These are phyloP conservation scores for Pseudoneurospora amorphoporcata DNA, from an alignment of 495 filamentous ascomycete genomes.

Conservation along the genomic window DNA sequence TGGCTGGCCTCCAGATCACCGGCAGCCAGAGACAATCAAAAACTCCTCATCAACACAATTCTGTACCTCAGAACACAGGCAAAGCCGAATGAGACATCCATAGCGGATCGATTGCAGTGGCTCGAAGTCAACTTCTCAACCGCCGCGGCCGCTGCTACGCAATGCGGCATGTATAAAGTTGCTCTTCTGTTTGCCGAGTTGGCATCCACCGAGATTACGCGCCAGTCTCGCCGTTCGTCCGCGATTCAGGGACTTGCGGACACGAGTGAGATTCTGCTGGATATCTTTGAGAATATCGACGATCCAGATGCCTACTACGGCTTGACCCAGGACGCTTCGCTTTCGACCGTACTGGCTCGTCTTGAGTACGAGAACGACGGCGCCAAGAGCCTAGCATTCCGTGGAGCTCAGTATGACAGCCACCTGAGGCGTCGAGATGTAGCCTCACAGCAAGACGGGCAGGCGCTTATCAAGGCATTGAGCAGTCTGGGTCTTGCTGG, in stretches of 20 bases:
- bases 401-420: constrained; percentile 85
- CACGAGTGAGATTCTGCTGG: constrained; percentile 57
- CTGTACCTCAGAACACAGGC: constrained; percentile 81
- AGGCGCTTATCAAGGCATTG: constrained; percentile 51
- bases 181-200: constrained; percentile 79
- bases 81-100: constrained; percentile 62
- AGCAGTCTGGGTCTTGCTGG: constrained; percentile 59
- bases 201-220: constrained; percentile 41
- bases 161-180: constrained; percentile 77
- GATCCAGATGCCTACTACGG: constrained; percentile 96
- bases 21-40: constrained; percentile 34
- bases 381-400: constrained; percentile 78
- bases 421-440: constrained; percentile 49
- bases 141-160: constrained; percentile 65
- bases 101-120: constrained; percentile 72
- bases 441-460: constrained; percentile 31
- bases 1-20: constrained; percentile 39
- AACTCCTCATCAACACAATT: constrained; percentile 64
- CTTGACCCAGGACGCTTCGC: constrained; percentile 64
- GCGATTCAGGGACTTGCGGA: constrained; percentile 40
- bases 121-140: constrained; percentile 68
- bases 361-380: constrained; percentile 90
- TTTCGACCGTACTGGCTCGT: constrained; percentile 65
- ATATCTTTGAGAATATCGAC: constrained; percentile 81
- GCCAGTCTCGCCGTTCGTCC: constrained; percentile 58